phyloP scores from a whole-genome alignment of 352 stramenopile species.

The Globisporangium paddicum region DNA sequence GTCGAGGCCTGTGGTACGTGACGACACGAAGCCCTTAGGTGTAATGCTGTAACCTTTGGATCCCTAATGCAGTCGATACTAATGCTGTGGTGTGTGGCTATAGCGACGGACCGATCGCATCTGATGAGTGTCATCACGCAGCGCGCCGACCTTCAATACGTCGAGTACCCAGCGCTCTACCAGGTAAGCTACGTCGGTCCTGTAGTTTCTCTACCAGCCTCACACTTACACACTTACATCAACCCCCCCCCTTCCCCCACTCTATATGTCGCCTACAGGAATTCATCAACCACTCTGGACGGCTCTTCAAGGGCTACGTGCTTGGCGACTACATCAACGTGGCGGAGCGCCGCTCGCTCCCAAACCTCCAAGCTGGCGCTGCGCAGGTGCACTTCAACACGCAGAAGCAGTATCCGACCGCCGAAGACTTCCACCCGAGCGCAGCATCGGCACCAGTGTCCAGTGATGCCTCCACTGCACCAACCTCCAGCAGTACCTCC shows the following conservation, averaged over 20 bases:
- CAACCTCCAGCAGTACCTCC: neutral
- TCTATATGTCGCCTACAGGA: slow-evolving; percentile 31
- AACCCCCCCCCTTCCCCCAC: too few species aligned
- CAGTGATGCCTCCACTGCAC: neutral
- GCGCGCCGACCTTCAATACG: slow-evolving; percentile 44
- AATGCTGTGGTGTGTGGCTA: neutral
- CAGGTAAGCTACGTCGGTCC: slow-evolving; percentile 30
- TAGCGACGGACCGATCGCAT: slow-evolving; percentile 76
- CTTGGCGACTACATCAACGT: slow-evolving; percentile 72
- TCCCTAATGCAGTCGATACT: neutral
- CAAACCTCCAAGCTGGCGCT: slow-evolving; percentile 52
- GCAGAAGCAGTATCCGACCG: slow-evolving; percentile 70
- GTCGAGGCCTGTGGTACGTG: slow-evolving; percentile 75
- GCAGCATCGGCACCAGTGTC: neutral
- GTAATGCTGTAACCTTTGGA: neutral
- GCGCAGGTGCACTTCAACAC: slow-evolving; percentile 78
- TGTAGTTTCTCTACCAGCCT: neutral
- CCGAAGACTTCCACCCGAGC: slow-evolving; percentile 45
- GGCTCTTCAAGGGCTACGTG: slow-evolving; percentile 84
- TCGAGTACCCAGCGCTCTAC: slow-evolving; percentile 59
- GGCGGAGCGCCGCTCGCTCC: slow-evolving; percentile 67
- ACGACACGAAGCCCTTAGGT: neutral
- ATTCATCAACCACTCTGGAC: slow-evolving; percentile 77
- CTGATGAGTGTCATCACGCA: slow-evolving; percentile 81
- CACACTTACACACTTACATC: neutral